Base-by-base conservation (phyloP, 2,329 filamentous ascomycete species). In the Phyllachora maydis region DNA sequence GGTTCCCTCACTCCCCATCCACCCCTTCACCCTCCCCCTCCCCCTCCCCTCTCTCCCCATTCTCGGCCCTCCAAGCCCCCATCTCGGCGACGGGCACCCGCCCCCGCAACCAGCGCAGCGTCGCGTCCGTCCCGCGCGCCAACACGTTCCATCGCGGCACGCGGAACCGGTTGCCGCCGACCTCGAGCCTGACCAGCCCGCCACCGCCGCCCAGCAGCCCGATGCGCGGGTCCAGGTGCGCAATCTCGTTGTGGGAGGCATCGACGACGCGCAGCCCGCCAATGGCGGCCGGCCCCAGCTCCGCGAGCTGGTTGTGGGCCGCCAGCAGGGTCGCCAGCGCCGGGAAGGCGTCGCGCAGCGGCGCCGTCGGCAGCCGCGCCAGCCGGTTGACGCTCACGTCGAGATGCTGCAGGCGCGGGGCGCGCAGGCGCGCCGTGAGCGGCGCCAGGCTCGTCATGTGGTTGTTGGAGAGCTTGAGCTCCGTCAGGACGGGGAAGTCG, bases 341-440 rank as follows among this genome's bases (percentile, higher is more conserved):
- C 0, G 81, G 78, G 41, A 81, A 93, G 2, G 50, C 52, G 5
- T 60, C 49, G 25, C 69, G 69, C 5, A 92, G 50, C 13, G 42
- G 26, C 5, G 32, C 43, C 3, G 42, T 33, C 0, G 83, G 78
- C 0, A 93, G 54, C 1, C 61, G 59, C 1, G 67, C 62, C 15
- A 95, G 50, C n/a, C 75, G 69, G 42, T 95, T 95, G 32, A 74
- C 64, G 13, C 75, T 81, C 6, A 90, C 57, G 39, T 95, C 78
- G 2, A 93, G 56, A 34, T 74, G 75, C 25, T 73, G 65, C 5
- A 95, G 58, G 5, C 50, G 55, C 0, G 82, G 81, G 0, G 83
- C 81, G n/a, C 61, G 56, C 4, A 95, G 59, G 32, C 67, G 53
- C 4, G 54, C 47, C 3, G 66, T 58, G 10, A 95, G 49, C 1